Base-by-base conservation (phyloP, 441 rosid genomes). In the Capsella rubella region DNA sequence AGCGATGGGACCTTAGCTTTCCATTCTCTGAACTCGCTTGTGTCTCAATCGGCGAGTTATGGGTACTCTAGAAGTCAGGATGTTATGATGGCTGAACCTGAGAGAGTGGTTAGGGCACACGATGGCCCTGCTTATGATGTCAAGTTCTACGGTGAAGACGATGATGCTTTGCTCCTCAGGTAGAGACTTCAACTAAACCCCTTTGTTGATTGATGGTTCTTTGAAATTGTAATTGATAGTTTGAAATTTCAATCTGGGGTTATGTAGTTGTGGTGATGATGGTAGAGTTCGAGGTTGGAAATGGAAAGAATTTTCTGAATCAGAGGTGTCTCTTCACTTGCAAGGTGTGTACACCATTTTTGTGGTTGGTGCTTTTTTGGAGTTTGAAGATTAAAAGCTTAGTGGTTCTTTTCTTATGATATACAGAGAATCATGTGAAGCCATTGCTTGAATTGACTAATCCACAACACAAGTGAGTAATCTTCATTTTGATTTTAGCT, bases 51-150 rank as follows among this genome's bases (percentile, higher is more conserved):
- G 51, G 90, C 81, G 84, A 35, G 43, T 25, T 80, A 83, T 70
- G 67, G 83, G 34, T 65, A 42, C 47, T 42, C 47, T 6, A 42
- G 5, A 67, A 59, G 70, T 74, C 87, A 72, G 15, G 82, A 75
- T 12, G 39, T 78, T 66, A 51, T 81, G 78, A 80, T 78, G 70
- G 86, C 88, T 72, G 90, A 81, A 61, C 95, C 98, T 15, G 71
- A 75, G 71, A 84, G 84, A 18, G 74, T 88, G n/a, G 57, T 92
- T 79, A 87, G 53, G 54, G 97, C 86, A 56, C 99, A 90, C 65
- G 91, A 89, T 18, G 98, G 98, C 37, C 95, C 98, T 10, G 92
- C 87, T 3, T 95, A 95, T 74, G 98, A 95, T 82, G 85, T 95
- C 56, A 89, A 90, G 81, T 95, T 92, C 71, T 92, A 88, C 37